Conservation (phyloP, 2,329 filamentous ascomycete genomes). For the Endocalyx cinctus region DNA sequence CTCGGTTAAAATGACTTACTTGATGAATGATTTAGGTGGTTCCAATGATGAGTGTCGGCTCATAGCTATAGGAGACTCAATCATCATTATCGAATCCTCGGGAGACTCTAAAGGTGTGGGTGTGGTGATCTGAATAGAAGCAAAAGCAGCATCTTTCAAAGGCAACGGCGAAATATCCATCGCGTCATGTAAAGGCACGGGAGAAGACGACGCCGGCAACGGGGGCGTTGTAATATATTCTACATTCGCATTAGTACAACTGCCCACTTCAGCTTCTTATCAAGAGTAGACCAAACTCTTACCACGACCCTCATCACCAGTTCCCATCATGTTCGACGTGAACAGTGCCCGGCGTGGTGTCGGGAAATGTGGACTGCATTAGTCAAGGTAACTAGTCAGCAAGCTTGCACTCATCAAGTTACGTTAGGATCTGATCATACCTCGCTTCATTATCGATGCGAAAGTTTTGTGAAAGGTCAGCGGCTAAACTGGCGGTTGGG, state of each 20-base stretch:
- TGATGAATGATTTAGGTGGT: conserved; percentile 42
- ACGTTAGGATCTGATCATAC: conserved; percentile 61
- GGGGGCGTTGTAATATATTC: conserved; percentile 81
- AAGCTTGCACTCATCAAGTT: too few relatives aligned
- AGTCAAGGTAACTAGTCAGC: too few relatives aligned
- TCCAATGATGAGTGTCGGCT: conserved; percentile 43
- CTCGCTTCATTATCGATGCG: conserved; percentile 80
- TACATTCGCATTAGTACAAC: too few relatives aligned
- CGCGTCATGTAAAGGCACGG: conserved; percentile 63
- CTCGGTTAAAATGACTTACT: too few relatives aligned
- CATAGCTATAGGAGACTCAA: conserved; percentile 53
- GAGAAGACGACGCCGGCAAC: conserved; percentile 72
- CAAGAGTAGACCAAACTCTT: too few relatives aligned
- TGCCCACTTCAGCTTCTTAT: too few relatives aligned
- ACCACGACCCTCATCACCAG: too few relatives aligned
- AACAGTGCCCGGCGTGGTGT: conserved; percentile 84
- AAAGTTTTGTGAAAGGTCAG: conserved; percentile 95
- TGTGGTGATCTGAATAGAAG: conserved; percentile 64
- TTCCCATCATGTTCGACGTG: conserved; percentile 63
- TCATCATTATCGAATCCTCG: conserved; percentile 44
- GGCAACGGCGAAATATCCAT: conserved; percentile 95
- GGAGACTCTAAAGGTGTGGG: conserved; percentile 58
- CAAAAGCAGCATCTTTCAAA: conserved; percentile 70
- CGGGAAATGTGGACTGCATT: conserved; percentile 68
- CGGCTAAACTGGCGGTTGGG: conserved; percentile 83